Conservation (phyloP, 75 land plant genomes). For the Cryptomeria japonica region DNA sequence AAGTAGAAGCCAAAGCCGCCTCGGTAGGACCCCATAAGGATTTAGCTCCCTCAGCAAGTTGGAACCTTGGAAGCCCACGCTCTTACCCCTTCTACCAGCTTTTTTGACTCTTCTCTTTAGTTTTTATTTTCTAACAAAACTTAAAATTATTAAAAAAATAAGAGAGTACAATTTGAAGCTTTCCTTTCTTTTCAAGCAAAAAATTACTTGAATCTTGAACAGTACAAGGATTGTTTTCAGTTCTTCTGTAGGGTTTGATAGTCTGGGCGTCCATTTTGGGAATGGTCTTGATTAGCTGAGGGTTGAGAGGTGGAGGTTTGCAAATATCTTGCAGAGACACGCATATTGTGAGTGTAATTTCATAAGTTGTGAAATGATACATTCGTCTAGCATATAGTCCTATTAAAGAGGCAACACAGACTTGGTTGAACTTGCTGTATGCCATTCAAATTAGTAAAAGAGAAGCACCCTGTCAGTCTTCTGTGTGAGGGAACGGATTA, state of each 20-base stretch:
- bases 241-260: neutral
- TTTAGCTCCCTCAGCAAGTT: no score
- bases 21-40: no score
- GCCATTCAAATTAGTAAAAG: no score
- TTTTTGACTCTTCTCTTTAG: no score
- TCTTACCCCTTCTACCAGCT: no score
- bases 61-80: no score
- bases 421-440: neutral
- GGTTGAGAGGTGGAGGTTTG: neutral
- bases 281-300: neutral
- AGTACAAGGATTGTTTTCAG: neutral
- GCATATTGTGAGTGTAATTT: neutral
- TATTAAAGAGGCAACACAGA: neutral
- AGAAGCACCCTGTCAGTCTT: neutral
- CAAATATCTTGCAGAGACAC: neutral
- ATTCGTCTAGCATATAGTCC: neutral
- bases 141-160: no score
- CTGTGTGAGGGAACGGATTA: neutral
- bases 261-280: neutral
- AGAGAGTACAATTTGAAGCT: no score
- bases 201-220: neutral
- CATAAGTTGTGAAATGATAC: neutral
- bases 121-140: no score
- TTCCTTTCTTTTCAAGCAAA: no score
- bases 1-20: no score